Conservation (phyloP, 179 eudicot genomes). For the Drosera spatulata region DNA sequence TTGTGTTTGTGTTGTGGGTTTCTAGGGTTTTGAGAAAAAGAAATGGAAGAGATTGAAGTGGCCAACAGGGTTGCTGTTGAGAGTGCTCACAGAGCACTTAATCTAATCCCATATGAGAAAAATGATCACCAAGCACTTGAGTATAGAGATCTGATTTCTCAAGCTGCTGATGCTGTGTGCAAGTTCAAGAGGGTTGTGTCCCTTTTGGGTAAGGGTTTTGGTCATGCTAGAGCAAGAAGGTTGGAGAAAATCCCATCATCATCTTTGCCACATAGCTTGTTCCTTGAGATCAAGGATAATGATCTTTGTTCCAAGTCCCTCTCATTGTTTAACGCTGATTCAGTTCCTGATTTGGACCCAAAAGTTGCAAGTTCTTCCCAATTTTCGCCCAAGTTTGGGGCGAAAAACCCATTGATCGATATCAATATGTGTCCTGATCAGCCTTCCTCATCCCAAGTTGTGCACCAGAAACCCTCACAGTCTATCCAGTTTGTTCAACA, state of each 20-base stretch:
- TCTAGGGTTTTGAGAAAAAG: background rate
- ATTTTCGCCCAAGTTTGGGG: constrained; percentile 19
- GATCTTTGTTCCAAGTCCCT: constrained; percentile 27
- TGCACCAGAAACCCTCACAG: constrained; percentile 27
- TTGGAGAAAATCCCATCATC: constrained; percentile 12
- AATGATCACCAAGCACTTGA: constrained; percentile 24
- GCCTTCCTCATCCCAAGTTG: constrained; percentile 7
- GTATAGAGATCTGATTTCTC: constrained; percentile 12
- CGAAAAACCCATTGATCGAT: background rate
- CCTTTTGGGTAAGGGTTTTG: constrained; percentile 37
- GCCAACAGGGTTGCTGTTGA: constrained; percentile 77
- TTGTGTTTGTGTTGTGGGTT: background rate
- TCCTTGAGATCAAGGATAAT: constrained; percentile 35
- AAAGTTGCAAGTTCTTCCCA: constrained; percentile 23
- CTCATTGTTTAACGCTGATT: constrained; percentile 23
- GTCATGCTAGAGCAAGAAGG: constrained; percentile 37
- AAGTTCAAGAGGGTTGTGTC: constrained; percentile 72
- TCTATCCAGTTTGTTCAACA: background rate
- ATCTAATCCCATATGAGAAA: constrained; percentile 36
- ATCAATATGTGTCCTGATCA: too few species aligned
- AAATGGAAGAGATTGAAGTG: constrained; percentile 50
- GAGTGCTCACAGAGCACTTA: constrained; percentile 49
- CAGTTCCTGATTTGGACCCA: constrained; percentile 26
- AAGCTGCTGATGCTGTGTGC: constrained; percentile 30
- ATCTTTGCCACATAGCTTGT: constrained; percentile 37